Evolutionary conservation across 768 basidiomycete species (phyloP).

Genomic region (Botryobasidium botryosum): DNA sequence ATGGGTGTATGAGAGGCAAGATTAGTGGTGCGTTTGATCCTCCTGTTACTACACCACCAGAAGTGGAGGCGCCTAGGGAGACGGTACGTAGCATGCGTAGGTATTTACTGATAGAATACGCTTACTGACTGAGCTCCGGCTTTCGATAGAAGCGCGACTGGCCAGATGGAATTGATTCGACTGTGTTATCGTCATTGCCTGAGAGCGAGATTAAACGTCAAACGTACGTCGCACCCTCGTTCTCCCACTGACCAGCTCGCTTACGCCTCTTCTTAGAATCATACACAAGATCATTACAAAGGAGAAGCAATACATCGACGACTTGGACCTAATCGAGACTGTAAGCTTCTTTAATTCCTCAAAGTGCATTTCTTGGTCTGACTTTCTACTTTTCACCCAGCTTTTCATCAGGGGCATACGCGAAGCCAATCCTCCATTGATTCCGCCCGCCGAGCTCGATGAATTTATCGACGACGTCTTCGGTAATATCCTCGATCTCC

Average conservation of each 20-base stretch:
- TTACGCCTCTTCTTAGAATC: constrained; percentile 24
- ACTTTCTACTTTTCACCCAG: neutral
- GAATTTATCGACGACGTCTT: constrained; percentile 27
- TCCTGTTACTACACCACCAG: no score
- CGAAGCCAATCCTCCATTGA: constrained; percentile 22
- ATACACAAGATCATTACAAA: constrained; percentile 80
- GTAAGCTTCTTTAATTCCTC: constrained; percentile 11
- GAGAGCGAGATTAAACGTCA: constrained; percentile 71
- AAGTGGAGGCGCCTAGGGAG: no score
- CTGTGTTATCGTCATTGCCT: constrained; percentile 39
- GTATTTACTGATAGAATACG: no score
- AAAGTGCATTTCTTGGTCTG: neutral
- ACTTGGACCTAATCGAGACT: constrained; percentile 41
- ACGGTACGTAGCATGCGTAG: no score
- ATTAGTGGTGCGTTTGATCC: no score
- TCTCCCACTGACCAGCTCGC: neutral
- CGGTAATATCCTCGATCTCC: constrained; percentile 25
- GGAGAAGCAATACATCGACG: constrained; percentile 79
- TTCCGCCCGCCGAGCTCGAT: constrained; percentile 21
- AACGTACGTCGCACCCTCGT: constrained; percentile 26
- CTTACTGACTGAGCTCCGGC: no score
- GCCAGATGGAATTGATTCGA: constrained; percentile 32
- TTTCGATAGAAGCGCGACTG: constrained; percentile 26
- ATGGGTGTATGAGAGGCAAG: constrained; percentile 49
- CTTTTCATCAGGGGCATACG: constrained; percentile 25